Percentiles rank a stretch among this genome's conserved stretches.
Evolutionary conservation across 129 eudicot genomes (phyloP).

Genomic region (Centella asiatica): DNA sequence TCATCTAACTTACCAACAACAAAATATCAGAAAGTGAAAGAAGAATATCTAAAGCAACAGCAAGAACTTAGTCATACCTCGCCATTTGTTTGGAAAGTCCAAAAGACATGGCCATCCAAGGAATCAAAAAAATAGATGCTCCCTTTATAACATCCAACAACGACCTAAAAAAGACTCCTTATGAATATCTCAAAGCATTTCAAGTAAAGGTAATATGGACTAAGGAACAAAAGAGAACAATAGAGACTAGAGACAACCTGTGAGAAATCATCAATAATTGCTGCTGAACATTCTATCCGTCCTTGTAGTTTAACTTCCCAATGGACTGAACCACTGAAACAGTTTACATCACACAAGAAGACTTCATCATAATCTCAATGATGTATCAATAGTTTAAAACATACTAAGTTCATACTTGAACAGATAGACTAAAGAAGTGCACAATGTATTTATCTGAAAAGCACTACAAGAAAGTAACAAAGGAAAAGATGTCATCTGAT

Average conservation of each 20-base stretch:
- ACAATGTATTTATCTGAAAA: not conserved
- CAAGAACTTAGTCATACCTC: conserved; percentile 37
- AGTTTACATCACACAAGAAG: not conserved
- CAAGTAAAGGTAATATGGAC: not conserved
- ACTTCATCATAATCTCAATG: not conserved
- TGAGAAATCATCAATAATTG: conserved; percentile 62
- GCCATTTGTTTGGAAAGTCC: conserved; percentile 70
- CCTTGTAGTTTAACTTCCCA: conserved; percentile 79
- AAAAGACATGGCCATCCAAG: conserved; percentile 50
- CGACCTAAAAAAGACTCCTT: conserved; percentile 33
- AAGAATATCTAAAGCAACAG: not conserved
- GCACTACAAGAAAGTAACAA: not conserved
- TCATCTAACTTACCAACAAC: too few relatives aligned
- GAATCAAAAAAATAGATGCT: conserved; percentile 70
- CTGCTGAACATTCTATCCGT: conserved; percentile 78
- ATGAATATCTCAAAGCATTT: not conserved
- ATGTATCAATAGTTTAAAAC: not conserved
- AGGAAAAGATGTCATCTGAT: too few relatives aligned
- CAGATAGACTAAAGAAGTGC: not conserved
- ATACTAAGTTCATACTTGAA: not conserved
- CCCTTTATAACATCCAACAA: conserved; percentile 91
- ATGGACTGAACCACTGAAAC: conserved; percentile 48
- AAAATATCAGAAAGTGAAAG: not conserved
- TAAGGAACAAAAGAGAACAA: not conserved
- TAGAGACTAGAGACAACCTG: conserved; percentile 54